Percentiles rank a stretch among this genome's conserved stretches.
phyloP scores from a whole-genome alignment of 2,329 filamentous ascomycete genomes.

The Fusarium multiceps region DNA sequence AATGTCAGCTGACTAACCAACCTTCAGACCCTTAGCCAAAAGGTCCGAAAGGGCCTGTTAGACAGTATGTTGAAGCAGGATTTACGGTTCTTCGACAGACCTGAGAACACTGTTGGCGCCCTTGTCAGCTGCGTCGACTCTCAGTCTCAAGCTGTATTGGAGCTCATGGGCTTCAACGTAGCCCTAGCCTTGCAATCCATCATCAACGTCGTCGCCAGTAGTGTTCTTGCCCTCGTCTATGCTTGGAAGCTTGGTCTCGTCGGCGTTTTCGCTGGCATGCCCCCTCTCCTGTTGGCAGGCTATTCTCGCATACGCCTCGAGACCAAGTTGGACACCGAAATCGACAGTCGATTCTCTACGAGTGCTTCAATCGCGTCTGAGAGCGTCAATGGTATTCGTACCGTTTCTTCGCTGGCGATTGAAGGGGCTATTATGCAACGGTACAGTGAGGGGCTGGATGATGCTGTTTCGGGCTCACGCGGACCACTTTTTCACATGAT shows the following conservation, averaged over 20 bases:
- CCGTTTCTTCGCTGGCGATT: slow-evolving; percentile 55
- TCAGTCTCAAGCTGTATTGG: slow-evolving; percentile 52
- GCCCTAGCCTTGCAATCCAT: slow-evolving; percentile 51
- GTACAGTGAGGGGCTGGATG: slow-evolving; percentile 47
- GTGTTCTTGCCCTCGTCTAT: slow-evolving; percentile 55
- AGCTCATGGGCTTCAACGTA: slow-evolving; percentile 56
- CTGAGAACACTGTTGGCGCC: slow-evolving; percentile 54
- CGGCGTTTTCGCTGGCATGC: slow-evolving; percentile 55
- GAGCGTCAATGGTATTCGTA: slow-evolving; percentile 52
- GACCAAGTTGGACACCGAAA: slow-evolving; percentile 50
- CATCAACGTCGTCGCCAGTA: slow-evolving; percentile 51
- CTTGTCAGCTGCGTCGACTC: slow-evolving; percentile 51
- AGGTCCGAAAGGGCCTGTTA: neutral
- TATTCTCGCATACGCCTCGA: slow-evolving; percentile 54
- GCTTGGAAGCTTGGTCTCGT: slow-evolving; percentile 62
- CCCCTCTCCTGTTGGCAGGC: slow-evolving; percentile 51
- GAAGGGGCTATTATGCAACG: slow-evolving; percentile 49
- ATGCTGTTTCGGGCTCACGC: slow-evolving; percentile 43
- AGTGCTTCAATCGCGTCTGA: slow-evolving; percentile 57
- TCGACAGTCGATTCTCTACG: slow-evolving; percentile 43
- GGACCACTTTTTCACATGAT: slow-evolving; percentile 47
- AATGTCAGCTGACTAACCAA: neutral
- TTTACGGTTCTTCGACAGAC: slow-evolving; percentile 55
- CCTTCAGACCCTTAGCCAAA: neutral
- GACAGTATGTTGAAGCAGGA: slow-evolving; percentile 45